Evolutionary conservation across 495 filamentous ascomycete genomes (phyloP), one percentile per base, ranked within the genome.

Genomic region (Talaromyces nanjingensis): DNA sequence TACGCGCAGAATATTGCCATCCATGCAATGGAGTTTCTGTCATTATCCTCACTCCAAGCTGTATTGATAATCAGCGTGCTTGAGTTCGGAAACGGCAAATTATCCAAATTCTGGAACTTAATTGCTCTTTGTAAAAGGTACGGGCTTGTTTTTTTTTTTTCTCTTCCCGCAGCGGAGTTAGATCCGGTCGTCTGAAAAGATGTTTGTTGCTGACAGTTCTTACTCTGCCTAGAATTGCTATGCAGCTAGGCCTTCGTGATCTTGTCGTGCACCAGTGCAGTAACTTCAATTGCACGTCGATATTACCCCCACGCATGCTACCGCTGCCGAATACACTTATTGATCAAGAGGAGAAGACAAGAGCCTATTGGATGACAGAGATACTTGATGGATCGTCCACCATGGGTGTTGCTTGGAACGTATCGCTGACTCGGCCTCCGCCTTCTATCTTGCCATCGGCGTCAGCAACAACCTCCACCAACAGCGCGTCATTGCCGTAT

Each of bases 351-450:
- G 73, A 75, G 59, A 65, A 64, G 37, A 70, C 72, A 27, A 65
- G 73, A 61, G 70, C 73, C 37, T 73, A 71, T 57, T 75, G 73
- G 73, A 75, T 75, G 73, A 69, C 66, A 11, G 71, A 75, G 65
- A 66, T 72, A 24, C 69, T 75, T 9, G 73, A 75, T 45, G 66
- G 68, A 24, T 67, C 70, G 25, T 71, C 70, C 2, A 67, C 70
- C 8, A 56, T 75, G 7, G 73, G 73, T 22, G 70, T 69, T n/a
- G 64, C 65, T 18, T 73, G 72, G 67, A 70, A 72, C 52, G 33
- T 37, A 37, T 37, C 33, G 1, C 33, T 37, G 9, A 37, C 33
- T 37, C 33, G 33, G 33, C 33, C 33, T 37, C 33, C 33, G 33
- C 33, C 33, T 37, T 12, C 33, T 12, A 37, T 37, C 33, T 37